Evolutionary conservation across 176 grass and related monocot species (phyloP).

Genomic region (Rhynchospora breviuscula): DNA sequence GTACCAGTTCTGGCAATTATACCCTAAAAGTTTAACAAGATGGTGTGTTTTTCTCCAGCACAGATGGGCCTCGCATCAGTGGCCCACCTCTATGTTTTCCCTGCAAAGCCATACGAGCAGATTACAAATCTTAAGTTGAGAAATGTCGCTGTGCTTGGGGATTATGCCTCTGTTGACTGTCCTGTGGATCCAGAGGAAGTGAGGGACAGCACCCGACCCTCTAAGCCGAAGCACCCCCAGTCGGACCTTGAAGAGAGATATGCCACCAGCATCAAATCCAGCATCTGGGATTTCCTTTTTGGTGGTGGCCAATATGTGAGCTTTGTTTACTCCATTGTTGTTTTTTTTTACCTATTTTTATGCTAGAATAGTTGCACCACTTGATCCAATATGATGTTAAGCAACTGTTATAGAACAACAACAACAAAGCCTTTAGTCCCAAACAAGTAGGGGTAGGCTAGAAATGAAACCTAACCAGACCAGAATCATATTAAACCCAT

Average conservation of each 20-base stretch:
- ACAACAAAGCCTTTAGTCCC: too few species aligned
- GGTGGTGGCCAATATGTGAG: constrained; percentile 95
- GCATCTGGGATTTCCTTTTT: constrained; percentile 70
- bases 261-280: constrained; percentile 74
- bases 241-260: constrained; percentile 56
- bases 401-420: neutral
- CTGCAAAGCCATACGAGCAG: constrained; percentile 75
- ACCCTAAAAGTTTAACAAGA: constrained; percentile 17
- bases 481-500: too few species aligned
- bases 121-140: constrained; percentile 41
- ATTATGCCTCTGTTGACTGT: constrained; percentile 74
- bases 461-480: too few species aligned
- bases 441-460: too few species aligned
- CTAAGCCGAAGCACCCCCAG: constrained; percentile 80
- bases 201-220: constrained; percentile 66
- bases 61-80: constrained; percentile 92
- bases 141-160: constrained; percentile 82
- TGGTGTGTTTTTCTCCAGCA: constrained; percentile 45
- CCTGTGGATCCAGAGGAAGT: constrained; percentile 85
- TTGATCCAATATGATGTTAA: neutral
- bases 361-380: neutral
- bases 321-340: neutral
- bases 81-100: constrained; percentile 94
- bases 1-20: neutral
- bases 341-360: neutral